phyloP scores from a whole-genome alignment of 2,329 filamentous ascomycete species.

The Aureobasidium musti region DNA sequence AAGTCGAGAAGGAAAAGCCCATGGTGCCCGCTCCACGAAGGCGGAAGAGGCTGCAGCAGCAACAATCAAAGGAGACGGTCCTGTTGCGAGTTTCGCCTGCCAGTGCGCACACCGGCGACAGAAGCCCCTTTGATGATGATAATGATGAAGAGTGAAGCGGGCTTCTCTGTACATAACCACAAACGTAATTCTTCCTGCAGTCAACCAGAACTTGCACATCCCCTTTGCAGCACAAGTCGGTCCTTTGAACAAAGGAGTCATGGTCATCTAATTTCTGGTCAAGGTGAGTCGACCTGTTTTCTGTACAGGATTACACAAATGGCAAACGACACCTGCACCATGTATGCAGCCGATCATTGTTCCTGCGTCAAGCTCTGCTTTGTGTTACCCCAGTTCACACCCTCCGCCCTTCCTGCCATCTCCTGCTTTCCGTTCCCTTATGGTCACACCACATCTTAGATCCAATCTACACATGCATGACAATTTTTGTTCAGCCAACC shows the following conservation, averaged over 20 bases:
- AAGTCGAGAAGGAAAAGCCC: slow-evolving; percentile 74
- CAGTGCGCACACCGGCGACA: slow-evolving; percentile 29
- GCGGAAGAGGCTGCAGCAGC: slow-evolving; percentile 42
- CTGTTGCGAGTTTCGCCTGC: slow-evolving; percentile 30
- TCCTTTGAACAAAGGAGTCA: not conserved
- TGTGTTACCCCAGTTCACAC: not conserved
- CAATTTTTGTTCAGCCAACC: slow-evolving; percentile 11
- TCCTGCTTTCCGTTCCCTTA: not conserved
- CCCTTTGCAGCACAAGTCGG: slow-evolving; percentile 16
- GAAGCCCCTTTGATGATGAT: slow-evolving; percentile 34
- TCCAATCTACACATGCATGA: not conserved
- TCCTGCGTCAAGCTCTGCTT: not conserved
- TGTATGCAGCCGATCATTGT: not conserved
- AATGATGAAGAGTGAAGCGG: slow-evolving; percentile 29
- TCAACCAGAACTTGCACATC: not conserved
- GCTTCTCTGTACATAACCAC: slow-evolving; percentile 14
- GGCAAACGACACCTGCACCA: slow-evolving; percentile 9
- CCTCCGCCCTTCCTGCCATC: slow-evolving; percentile 2
- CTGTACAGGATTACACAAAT: slow-evolving; percentile 1
- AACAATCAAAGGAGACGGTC: slow-evolving; percentile 32
- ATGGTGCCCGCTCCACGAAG: slow-evolving; percentile 79
- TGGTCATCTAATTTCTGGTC: not conserved
- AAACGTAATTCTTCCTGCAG: slow-evolving; percentile 7
- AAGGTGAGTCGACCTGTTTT: not conserved
- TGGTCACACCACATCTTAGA: slow-evolving; percentile 5